These are phyloP conservation scores for Elaeis oleifera DNA, from an alignment of 202 grass and related monocot species.

Conservation along the genomic window DNA sequence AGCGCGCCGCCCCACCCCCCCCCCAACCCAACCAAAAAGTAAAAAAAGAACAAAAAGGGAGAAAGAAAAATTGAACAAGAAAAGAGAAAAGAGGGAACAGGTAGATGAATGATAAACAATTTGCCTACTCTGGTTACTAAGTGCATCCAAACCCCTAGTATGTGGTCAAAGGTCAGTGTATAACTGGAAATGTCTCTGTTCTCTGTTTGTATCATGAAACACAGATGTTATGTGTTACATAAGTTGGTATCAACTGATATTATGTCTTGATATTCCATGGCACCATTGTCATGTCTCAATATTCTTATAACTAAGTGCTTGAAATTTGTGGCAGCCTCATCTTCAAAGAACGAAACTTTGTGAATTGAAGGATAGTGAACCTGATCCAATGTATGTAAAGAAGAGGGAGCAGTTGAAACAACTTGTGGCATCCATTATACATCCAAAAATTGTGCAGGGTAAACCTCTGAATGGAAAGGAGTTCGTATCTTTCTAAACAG, in stretches of 20 bases:
- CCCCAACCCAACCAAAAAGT: too few relatives aligned
- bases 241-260: not conserved
- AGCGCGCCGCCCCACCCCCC: too few relatives aligned
- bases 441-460: conserved; percentile 76
- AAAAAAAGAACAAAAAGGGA: too few relatives aligned
- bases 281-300: too few relatives aligned
- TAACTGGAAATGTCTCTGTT: too few relatives aligned
- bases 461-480: conserved; percentile 76
- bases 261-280: not conserved
- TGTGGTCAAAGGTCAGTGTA: too few relatives aligned
- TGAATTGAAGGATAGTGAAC: conserved; percentile 66
- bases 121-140: too few relatives aligned
- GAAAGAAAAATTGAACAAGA: too few relatives aligned
- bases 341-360: conserved; percentile 91
- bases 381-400: conserved; percentile 55
- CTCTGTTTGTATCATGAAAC: too few relatives aligned
- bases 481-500: conserved; percentile 83
- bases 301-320: not conserved
- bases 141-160: too few relatives aligned
- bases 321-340: conserved; percentile 75
- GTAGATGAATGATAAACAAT: too few relatives aligned
- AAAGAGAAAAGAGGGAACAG: too few relatives aligned
- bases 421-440: conserved; percentile 70
- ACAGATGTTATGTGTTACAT: not conserved
- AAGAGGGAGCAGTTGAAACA: conserved; percentile 75